These are phyloP conservation scores for Elongisporangium anandrum DNA, from an alignment of 352 stramenopile species.

Conservation along the genomic window DNA sequence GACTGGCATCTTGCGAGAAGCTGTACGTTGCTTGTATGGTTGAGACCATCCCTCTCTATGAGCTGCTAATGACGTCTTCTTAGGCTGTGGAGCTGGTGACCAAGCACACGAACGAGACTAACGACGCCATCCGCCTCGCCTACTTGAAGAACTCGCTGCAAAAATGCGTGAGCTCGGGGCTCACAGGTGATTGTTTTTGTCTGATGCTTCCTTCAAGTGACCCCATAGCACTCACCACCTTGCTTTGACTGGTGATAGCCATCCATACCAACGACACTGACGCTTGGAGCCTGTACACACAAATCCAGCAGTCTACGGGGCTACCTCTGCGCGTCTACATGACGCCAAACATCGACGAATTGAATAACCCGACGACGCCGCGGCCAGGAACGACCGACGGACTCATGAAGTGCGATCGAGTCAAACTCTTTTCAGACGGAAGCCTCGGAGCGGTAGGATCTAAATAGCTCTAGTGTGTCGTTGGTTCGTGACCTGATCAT, in stretches of 20 bases:
- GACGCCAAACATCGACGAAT: conserved; percentile 65
- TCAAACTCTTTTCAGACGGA: conserved; percentile 89
- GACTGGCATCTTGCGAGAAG: conserved; percentile 69
- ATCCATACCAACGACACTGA: conserved; percentile 87
- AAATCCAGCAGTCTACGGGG: conserved; percentile 50
- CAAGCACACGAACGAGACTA: conserved; percentile 57
- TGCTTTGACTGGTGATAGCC: conserved; percentile 19
- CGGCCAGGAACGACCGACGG: conserved; percentile 32
- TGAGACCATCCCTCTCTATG: not conserved
- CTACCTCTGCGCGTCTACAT: conserved; percentile 79
- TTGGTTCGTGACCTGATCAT: not conserved
- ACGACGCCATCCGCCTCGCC: conserved; percentile 29
- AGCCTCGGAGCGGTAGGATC: conserved; percentile 80
- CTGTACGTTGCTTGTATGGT: conserved; percentile 18
- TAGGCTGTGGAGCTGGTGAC: conserved; percentile 68
- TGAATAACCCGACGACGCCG: conserved; percentile 36
- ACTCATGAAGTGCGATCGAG: conserved; percentile 74
- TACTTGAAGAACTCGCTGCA: conserved; percentile 59
- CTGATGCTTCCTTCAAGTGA: not conserved
- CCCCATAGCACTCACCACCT: conserved; percentile 1
- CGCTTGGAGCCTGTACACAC: conserved; percentile 71
- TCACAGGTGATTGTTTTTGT: conserved; percentile 70
- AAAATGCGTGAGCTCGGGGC: conserved; percentile 62
- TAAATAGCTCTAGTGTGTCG: not conserved
- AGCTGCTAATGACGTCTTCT: conserved; percentile 1